Evolutionary conservation across 2,329 filamentous ascomycete species (phyloP).

Genomic region (Fusarium cicatricum): DNA sequence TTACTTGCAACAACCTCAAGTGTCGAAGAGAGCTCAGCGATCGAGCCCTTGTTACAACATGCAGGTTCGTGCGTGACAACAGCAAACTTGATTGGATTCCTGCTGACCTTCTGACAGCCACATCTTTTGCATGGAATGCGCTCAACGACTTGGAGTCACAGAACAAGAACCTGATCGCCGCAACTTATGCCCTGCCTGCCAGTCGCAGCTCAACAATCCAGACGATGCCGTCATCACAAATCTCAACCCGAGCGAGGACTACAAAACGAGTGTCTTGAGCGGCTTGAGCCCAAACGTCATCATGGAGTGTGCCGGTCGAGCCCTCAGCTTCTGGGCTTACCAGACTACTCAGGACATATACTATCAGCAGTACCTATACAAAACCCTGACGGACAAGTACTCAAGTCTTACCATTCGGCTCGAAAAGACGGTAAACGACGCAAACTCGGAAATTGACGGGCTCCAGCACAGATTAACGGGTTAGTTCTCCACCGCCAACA

Average conservation of each 20-base stretch:
- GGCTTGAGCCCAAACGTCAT: slow-evolving; percentile 82
- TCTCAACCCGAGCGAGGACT: slow-evolving; percentile 84
- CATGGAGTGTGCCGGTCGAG: slow-evolving; percentile 85
- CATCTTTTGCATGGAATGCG: slow-evolving; percentile 83
- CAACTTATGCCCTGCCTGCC: slow-evolving; percentile 78
- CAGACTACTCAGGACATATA: slow-evolving; percentile 83
- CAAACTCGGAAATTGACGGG: slow-evolving; percentile 74
- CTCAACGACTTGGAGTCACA: slow-evolving; percentile 69
- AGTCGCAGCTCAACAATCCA: slow-evolving; percentile 69
- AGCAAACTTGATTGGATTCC: background rate
- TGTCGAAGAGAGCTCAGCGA: slow-evolving; percentile 76
- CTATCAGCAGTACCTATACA: slow-evolving; percentile 80
- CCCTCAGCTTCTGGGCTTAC: slow-evolving; percentile 85
- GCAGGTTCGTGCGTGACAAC: slow-evolving; percentile 64
- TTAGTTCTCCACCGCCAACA: slow-evolving; percentile 45
- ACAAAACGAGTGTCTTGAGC: slow-evolving; percentile 86
- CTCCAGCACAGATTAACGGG: slow-evolving; percentile 72
- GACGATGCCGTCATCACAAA: slow-evolving; percentile 78
- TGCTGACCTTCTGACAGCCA: slow-evolving; percentile 63
- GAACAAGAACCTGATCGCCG: slow-evolving; percentile 47
- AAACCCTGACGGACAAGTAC: slow-evolving; percentile 77
- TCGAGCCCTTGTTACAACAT: slow-evolving; percentile 85
- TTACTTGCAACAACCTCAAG: slow-evolving; percentile 82
- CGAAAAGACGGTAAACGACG: slow-evolving; percentile 77
- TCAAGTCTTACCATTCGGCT: slow-evolving; percentile 68